Evolutionary conservation across 768 basidiomycete species (phyloP), one percentile per base, ranked within the genome.

Genomic region (Suillus decipiens): DNA sequence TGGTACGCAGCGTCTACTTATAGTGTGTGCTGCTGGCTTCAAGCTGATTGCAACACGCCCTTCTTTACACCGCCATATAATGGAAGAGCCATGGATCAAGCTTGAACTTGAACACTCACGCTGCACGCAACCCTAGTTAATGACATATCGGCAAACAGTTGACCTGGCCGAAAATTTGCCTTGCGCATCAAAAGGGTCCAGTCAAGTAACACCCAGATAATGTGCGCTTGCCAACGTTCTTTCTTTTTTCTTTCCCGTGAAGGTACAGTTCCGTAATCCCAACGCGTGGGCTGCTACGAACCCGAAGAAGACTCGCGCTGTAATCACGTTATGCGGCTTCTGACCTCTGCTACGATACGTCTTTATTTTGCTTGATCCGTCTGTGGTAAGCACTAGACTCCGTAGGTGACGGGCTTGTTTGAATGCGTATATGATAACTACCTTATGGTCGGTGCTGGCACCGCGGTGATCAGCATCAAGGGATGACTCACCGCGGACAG

Each of bases 21-120:
- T 53, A 31, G 51, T 17, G 10, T 2, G 28, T 51, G 24, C 10
- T 39, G 6, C 37, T 57, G 24, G 55, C 12, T 56, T 39, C 31
- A 53, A 53, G 31, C 51, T 31, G n/a, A 51, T 28, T 9, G 4
- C 28, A 28, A 51, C 22, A 39, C 17, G 37, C 24, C 37, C 37
- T 57, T 57, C 55, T 57, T 50, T 57, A 17, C 55, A 57, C 55
- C 17, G 55, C 55, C 37, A 39, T 57, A 14, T 2, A 11, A 57
- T 39, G 55, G 55, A 57, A 57, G 55, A 57, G 55, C 55, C 22
- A 39, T 57, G 37, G 37, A 56, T 57, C 55, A 56, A 39, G 37
- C 39, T 50, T 10, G 15, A 31, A 31, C 50, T 50, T 9, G 15
- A 28, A 50, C 24, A 50, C 24, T 56, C 22, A 37, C 54, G 22